Evolutionary conservation across 805 yeast species (phyloP).

Genomic region (Kodamaea leandrae): DNA sequence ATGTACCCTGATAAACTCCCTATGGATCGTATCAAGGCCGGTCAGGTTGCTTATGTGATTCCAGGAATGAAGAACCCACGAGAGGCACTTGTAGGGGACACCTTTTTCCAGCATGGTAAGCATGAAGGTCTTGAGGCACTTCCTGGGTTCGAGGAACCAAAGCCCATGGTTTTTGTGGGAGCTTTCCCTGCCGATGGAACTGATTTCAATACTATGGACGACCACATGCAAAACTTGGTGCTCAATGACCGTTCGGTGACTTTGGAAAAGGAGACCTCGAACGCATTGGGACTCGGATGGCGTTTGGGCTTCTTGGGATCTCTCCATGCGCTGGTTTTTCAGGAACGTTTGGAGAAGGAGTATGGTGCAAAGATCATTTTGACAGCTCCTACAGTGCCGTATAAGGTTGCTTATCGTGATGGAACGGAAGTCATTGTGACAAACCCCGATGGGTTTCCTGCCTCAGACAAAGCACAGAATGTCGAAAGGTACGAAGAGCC

Average conservation of each 20-base stretch:
- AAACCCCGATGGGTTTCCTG: conserved; percentile 94
- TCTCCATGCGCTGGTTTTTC: conserved; percentile 90
- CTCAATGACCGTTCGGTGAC: conserved; percentile 91
- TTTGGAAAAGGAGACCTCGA: conserved; percentile 84
- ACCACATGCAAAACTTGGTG: conserved; percentile 82
- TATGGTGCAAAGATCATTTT: conserved; percentile 90
- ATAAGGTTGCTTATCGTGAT: conserved; percentile 65
- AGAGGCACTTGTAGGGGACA: conserved; percentile 91
- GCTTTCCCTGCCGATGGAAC: conserved; percentile 96
- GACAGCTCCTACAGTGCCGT: conserved; percentile 96
- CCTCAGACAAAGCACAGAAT: conserved; percentile 44
- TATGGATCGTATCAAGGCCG: conserved; percentile 66
- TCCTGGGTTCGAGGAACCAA: conserved; percentile 94
- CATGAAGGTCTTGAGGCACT: conserved; percentile 63
- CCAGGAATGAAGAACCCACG: conserved; percentile 88
- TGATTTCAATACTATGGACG: conserved; percentile 86
- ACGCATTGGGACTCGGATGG: conserved; percentile 97
- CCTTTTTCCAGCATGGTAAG: conserved; percentile 63
- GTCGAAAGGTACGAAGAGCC: conserved; percentile 71
- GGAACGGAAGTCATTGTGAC: conserved; percentile 67
- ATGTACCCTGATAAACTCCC: conserved; percentile 88
- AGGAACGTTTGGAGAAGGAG: conserved; percentile 87
- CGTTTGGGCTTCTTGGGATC: conserved; percentile 93
- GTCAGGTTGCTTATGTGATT: conserved; percentile 93
- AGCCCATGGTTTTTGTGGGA: conserved; percentile 98